phyloP scores from a whole-genome alignment of 345 rosid species.

The Firmiana major region DNA sequence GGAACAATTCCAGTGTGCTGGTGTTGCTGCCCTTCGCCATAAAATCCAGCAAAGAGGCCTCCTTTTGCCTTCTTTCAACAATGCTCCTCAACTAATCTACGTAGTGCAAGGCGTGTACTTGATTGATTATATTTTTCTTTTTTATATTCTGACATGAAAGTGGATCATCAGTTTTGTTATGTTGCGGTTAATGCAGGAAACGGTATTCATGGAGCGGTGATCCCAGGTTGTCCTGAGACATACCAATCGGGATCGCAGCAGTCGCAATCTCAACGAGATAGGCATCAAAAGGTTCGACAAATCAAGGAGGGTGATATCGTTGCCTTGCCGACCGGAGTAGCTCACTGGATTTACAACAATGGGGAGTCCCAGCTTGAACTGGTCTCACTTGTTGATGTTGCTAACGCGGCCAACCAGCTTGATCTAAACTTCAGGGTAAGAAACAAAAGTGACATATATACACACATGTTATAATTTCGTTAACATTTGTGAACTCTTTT shows the following conservation, averaged over 20 bases:
- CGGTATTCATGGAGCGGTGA: neutral
- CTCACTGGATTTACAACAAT: conserved; percentile 43
- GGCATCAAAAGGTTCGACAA: conserved; percentile 28
- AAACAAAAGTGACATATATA: neutral
- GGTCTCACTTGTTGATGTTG: conserved; percentile 27
- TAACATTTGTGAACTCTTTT: neutral
- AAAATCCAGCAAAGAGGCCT: conserved; percentile 28
- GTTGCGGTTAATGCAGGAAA: neutral
- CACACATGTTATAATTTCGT: too few relatives aligned
- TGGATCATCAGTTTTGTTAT: neutral
- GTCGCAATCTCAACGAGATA: neutral
- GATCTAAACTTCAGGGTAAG: conserved; percentile 38
- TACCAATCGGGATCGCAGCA: too few relatives aligned
- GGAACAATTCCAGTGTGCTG: conserved; percentile 38
- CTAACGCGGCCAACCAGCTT: conserved; percentile 41
- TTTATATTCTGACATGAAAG: neutral
- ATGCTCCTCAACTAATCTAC: conserved; percentile 33
- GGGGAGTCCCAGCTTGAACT: conserved; percentile 30
- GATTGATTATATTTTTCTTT: neutral
- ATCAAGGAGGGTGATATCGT: conserved; percentile 38
- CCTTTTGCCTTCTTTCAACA: conserved; percentile 35
- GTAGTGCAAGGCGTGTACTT: conserved; percentile 33
- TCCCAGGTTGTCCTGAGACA: conserved; percentile 11
- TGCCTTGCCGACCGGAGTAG: conserved; percentile 36
- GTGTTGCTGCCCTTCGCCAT: conserved; percentile 36